Percentiles rank a stretch among this genome's conserved stretches.
Evolutionary conservation across 2,329 filamentous ascomycete species (phyloP).

Genomic region (Colletotrichum paranaense): DNA sequence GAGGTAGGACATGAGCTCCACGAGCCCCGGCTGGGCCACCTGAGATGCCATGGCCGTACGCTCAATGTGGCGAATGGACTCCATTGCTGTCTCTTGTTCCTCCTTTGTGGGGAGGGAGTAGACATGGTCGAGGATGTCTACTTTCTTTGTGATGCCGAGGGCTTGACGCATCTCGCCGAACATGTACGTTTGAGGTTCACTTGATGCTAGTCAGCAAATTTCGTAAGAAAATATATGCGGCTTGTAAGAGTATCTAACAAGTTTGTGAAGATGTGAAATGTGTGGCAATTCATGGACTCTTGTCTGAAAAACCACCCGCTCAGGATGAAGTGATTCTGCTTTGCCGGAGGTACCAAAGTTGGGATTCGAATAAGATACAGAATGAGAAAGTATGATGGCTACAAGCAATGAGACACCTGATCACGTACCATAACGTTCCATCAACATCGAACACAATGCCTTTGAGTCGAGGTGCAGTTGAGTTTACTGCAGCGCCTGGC

Average conservation of each 20-base stretch:
- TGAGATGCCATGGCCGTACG: slow-evolving; percentile 83
- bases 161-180: slow-evolving; percentile 85
- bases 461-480: slow-evolving; percentile 58
- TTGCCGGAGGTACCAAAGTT: neutral
- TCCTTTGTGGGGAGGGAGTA: slow-evolving; percentile 73
- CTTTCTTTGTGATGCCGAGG: slow-evolving; percentile 76
- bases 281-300: neutral
- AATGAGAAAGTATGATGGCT: neutral
- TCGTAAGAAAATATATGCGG: neutral
- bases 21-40: slow-evolving; percentile 83
- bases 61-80: slow-evolving; percentile 83
- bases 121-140: slow-evolving; percentile 92
- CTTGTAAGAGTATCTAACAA: neutral
- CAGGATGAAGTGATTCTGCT: neutral
- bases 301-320: neutral
- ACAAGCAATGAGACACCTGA: neutral
- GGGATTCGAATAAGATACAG: neutral
- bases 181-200: slow-evolving; percentile 95
- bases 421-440: slow-evolving; percentile 85
- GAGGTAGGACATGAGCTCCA: slow-evolving; percentile 84
- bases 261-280: too few relatives aligned
- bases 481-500: slow-evolving; percentile 44
- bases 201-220: slow-evolving; percentile 47
- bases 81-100: slow-evolving; percentile 72
- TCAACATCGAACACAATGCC: slow-evolving; percentile 92